Base-by-base conservation (phyloP, 2,329 filamentous ascomycete genomes). In the Metarhizium brunneum region DNA sequence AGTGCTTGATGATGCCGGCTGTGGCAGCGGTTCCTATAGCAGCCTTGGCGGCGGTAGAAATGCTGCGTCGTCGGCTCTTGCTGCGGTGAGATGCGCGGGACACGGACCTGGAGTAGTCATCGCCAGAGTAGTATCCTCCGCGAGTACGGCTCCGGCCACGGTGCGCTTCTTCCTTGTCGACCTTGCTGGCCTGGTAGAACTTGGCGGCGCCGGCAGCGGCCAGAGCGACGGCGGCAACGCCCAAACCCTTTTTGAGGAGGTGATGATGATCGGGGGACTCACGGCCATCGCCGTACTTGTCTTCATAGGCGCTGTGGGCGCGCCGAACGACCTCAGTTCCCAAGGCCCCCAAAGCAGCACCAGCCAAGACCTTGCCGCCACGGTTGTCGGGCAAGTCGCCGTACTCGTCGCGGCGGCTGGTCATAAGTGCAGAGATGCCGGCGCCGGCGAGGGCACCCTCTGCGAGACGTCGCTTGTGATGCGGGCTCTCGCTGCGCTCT, bases 401-500 rank as follows among this genome's bases (percentile, higher is more conserved):
- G 2, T 78, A 69, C 54, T 73, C 73, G 52, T 76, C 74, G 50
- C 79, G 76, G 20, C 81, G 79, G 50, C 79, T 80, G 16, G 78
- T 74, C 6, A 84, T 68, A 2, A 86, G 68, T n/a, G 83, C 83
- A 11, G 80, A 78, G 7, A 83, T 68, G 51, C 83, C 83, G 18
- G 83, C 83, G 16, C 82, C 83, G 32, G 83, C 83, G 16, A 85
- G 72, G 10, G 82, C 83, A n/a, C 83, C 83, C 63, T 84, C 82
- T 25, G 83, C 83, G 5, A 86, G 67, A 61, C 84, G 79, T 47
- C 79, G 78, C 65, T 76, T 83, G 61, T 80, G 76, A 52, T 81
- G 76, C 50, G 73, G 69, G 60, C 77, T 78, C 13, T 71, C 70
- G 58, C 79, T 82, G 47, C 76, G 73, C 18, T 80, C 78, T 20